These are phyloP conservation scores for Scleromitrula shiraiana DNA, from an alignment of 2,329 filamentous ascomycete species.

Conservation along the genomic window DNA sequence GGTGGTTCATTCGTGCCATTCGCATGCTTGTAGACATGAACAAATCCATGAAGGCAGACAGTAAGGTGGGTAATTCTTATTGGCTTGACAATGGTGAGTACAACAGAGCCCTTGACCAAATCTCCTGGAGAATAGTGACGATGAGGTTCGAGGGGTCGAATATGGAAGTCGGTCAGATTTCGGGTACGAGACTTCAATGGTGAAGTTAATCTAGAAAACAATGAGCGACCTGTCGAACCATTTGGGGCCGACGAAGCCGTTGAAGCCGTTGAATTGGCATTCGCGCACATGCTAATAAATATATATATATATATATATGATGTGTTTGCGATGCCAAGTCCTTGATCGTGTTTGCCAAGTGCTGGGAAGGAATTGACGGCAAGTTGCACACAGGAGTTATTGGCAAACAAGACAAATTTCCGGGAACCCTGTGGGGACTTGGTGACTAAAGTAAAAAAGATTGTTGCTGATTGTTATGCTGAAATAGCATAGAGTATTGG, in stretches of 20 bases:
- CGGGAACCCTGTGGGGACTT: slow-evolving; percentile 4
- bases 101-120: slow-evolving; percentile 61
- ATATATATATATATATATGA: slow-evolving; percentile 11
- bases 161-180: slow-evolving; percentile 69
- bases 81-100: slow-evolving; percentile 65
- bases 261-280: slow-evolving; percentile 23
- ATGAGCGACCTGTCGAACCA: slow-evolving; percentile 23
- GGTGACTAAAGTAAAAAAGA: slow-evolving; percentile 1
- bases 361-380: slow-evolving; percentile 9
- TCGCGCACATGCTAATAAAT: slow-evolving; percentile 27
- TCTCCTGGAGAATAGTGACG: slow-evolving; percentile 70
- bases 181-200: slow-evolving; percentile 42
- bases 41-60: slow-evolving; percentile 69
- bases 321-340: slow-evolving; percentile 16
- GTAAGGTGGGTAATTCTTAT: slow-evolving; percentile 73
- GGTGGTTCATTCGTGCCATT: slow-evolving; percentile 45
- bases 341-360: slow-evolving; percentile 22
- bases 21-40: slow-evolving; percentile 64
- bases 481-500: not conserved
- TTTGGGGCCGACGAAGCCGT: slow-evolving; percentile 18
- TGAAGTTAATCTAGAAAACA: slow-evolving; percentile 37
- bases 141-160: slow-evolving; percentile 69
- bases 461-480: slow-evolving; percentile 3
- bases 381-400: slow-evolving; percentile 5
- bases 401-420: slow-evolving; percentile 3